phyloP scores from a whole-genome alignment of 2,329 filamentous ascomycete genomes.

The Pseudogymnoascus sp. region DNA sequence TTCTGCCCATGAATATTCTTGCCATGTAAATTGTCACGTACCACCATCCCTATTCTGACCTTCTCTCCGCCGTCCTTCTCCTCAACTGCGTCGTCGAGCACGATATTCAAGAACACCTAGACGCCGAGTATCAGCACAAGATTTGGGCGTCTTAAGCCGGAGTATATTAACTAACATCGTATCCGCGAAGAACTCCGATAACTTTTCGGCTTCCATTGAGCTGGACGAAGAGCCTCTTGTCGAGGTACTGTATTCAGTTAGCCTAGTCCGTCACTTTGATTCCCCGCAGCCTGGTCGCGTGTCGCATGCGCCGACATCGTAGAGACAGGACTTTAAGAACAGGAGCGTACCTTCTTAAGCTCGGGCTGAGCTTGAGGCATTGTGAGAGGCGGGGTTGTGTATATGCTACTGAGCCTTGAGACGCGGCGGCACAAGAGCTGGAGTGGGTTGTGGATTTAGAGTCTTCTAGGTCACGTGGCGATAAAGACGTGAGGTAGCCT shows the following conservation, averaged over 20 bases:
- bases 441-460: slow-evolving; percentile 3
- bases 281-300: not conserved
- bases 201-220: slow-evolving; percentile 97
- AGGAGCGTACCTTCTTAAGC: slow-evolving; percentile 76
- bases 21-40: slow-evolving; percentile 37
- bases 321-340: slow-evolving; percentile 9
- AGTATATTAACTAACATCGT: slow-evolving; percentile 59
- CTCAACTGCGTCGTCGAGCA: slow-evolving; percentile 92
- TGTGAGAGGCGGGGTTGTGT: slow-evolving; percentile 23
- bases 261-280: not conserved
- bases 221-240: slow-evolving; percentile 97
- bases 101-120: slow-evolving; percentile 96
- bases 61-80: slow-evolving; percentile 91
- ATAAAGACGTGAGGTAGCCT: slow-evolving; percentile 14
- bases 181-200: slow-evolving; percentile 85
- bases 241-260: slow-evolving; percentile 67
- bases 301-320: not conserved
- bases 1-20: not conserved
- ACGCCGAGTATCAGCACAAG: not conserved
- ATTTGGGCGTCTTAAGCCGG: not conserved
- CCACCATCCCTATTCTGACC: slow-evolving; percentile 83
- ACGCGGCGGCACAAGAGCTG: slow-evolving; percentile 2
- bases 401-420: slow-evolving; percentile 5
- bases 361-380: slow-evolving; percentile 99
- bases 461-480: slow-evolving; percentile 20